Conservation (phyloP, 495 filamentous ascomycete genomes). For the Sordaria brevicollis region DNA sequence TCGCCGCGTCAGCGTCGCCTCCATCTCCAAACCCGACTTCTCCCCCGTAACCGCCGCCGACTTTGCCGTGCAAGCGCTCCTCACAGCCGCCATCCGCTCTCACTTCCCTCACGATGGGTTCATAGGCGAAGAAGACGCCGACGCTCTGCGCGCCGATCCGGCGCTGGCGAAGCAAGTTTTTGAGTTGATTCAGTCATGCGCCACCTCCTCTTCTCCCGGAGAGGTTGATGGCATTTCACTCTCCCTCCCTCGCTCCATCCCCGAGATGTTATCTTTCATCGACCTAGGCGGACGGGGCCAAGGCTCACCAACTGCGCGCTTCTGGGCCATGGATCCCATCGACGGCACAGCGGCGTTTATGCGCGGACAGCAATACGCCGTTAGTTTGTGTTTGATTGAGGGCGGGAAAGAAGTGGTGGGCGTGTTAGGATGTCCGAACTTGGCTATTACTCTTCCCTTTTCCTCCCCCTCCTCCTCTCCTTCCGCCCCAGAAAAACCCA, state of each 20-base stretch:
- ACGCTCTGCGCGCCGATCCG: conserved; percentile 32
- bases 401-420: conserved; percentile 43
- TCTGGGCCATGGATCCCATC: conserved; percentile 53
- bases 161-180: conserved; percentile 37
- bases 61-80: conserved; percentile 45
- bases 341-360: conserved; percentile 52
- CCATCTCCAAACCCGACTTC: conserved; percentile 39
- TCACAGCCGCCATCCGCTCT: conserved; percentile 41
- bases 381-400: conserved; percentile 43
- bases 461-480: not conserved
- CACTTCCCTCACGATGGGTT: conserved; percentile 41
- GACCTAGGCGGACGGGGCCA: conserved; percentile 40
- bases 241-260: conserved; percentile 24
- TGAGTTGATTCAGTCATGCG: conserved; percentile 33
- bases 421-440: conserved; percentile 49
- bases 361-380: conserved; percentile 46
- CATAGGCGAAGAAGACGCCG: conserved; percentile 44
- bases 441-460: conserved; percentile 7
- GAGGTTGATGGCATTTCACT: conserved; percentile 25
- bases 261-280: conserved; percentile 46
- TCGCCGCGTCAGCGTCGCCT: conserved; percentile 2
- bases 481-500: not conserved
- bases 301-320: conserved; percentile 27
- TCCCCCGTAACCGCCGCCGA: conserved; percentile 49
- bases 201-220: conserved; percentile 14